Base-by-base conservation (phyloP, 768 basidiomycete species). In the Kwoniella newhampshirensis region DNA sequence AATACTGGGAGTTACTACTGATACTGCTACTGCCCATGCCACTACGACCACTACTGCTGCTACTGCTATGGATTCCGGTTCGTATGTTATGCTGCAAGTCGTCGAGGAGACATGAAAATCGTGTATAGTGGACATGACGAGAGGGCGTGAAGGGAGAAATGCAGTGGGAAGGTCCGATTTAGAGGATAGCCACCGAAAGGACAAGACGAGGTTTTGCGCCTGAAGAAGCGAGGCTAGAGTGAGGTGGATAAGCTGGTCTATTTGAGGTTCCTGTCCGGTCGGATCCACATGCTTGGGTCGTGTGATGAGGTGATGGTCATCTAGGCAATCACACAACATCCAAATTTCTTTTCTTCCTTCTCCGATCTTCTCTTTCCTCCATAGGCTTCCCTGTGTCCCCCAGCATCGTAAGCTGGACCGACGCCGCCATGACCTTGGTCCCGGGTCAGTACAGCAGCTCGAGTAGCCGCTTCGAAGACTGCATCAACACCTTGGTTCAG, bases 401-500 rank as follows among this genome's bases (percentile, higher is more conserved):
- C 57, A 30, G 57, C 49, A 43, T 65, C 64, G 40, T 65, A 60
- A 21, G 62, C 62, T 1, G 62, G 62, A 9, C 71, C 71, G 13
- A 73, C 61, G 36, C 73, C 73, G 9, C 75, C 75, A 48, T 75
- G 71, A 1, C 73, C 75, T 35, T 62, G 60, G 44, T 93, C 91
- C 20, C 92, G 82, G 82, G 94, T 92, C 55, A 98, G 78, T 89
- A 98, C 96, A 73, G 91, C 92, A 42, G 91, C 92, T 41, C 96
- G 81, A 11, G 96, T 98, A 28, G 96, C 96, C 0, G 89, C 88
- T 79, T 99, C 96, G 66, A 98, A 99, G 42, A 97, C 90, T 66
- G 96, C 90, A 76, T 98, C 96, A 25, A 78, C 76, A 20, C 75
- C 75, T 54, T 73, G 60, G 53, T 76, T 77, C 17, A 68, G 61